Evolutionary conservation across 2,329 filamentous ascomycete species (phyloP), one percentile per base, ranked within the genome.

Genomic region (Dactylonectria estremocensis): DNA sequence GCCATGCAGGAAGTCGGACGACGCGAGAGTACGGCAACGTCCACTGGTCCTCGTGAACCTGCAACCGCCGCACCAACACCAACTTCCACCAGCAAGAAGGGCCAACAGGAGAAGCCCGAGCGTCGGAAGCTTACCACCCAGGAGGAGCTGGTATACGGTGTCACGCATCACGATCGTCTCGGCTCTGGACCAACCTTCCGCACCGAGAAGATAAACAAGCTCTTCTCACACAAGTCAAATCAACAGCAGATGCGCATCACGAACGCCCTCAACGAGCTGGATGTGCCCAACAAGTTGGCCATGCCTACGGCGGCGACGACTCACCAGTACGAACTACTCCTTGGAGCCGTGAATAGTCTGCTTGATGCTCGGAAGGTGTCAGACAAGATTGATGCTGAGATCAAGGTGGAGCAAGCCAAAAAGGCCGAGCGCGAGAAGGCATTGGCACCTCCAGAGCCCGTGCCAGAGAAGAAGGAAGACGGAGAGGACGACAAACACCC

Each of bases 161-260:
- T 99, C 10, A 89, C 92, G 8, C 90, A 93, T 71, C 92, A 95
- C 78, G 95, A 98, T 63, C 93, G 95, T 31, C 87, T 98, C 45
- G 91, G 92, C 2, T 92, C 92, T 9, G 95, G 96, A 7, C 93
- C 97, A 40, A 92, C 93, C 14, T 98, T 98, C 87, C 93, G 95
- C 13, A 94, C 94, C 31, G 93, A 95, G 74, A 92, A 90, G 79
- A 89, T 95, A 66, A 91, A 92, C 73, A 95, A 95, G 80, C 88
- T 94, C 24, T 92, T 94, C 63, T 90, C 91, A 43, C 92, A 92
- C 70, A 95, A 95, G 82, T 92, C 89, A 16, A 89, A 91, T 61
- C 89, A 92, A 68, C 93, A 95, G 78, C 93, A 93, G 72, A 82
- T 90, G 68, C 92, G 93, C 70, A 95, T 96, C 70, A 90, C 87